Conservation (phyloP, 768 basidiomycete genomes). For the Phylloporus scabripes region DNA sequence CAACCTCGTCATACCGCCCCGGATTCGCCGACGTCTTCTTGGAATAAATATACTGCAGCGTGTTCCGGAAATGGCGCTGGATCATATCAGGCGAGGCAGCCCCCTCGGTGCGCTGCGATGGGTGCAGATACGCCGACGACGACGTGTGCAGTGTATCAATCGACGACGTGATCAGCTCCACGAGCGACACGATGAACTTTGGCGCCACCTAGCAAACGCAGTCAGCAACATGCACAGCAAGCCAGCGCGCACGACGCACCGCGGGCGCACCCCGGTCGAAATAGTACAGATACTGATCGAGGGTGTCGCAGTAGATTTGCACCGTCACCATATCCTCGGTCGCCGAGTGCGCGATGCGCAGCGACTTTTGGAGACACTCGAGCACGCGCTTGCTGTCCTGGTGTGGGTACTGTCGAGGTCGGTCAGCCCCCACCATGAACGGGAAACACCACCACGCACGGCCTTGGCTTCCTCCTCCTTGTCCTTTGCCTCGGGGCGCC, state of each 20-base stretch:
- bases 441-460: conserved; percentile 32
- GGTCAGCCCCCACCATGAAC: too few relatives aligned
- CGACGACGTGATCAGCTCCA: conserved; percentile 90
- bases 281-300: conserved; percentile 95
- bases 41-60: conserved; percentile 72
- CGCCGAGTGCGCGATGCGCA: conserved; percentile 92
- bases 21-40: conserved; percentile 47
- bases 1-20: conserved; percentile 77
- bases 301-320: conserved; percentile 92
- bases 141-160: conserved; percentile 82
- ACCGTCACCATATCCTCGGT: conserved; percentile 97
- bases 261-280: conserved; percentile 90
- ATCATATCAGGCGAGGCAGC: conserved; percentile 94
- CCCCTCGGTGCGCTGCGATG: conserved; percentile 86
- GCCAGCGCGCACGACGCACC: conserved; percentile 40
- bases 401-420: conserved; percentile 66
- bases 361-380: conserved; percentile 94
- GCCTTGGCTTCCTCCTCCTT: conserved; percentile 45
- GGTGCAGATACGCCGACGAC: conserved; percentile 67
- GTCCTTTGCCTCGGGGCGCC: conserved; percentile 20
- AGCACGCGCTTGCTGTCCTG: conserved; percentile 96
- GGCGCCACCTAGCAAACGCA: conserved; percentile 65
- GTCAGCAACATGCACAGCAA: background rate
- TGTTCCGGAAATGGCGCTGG: conserved; percentile 87
- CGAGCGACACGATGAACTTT: conserved; percentile 94